Evolutionary conservation across 345 rosid species (phyloP).

Genomic region (Eucalyptus lansdowneana): DNA sequence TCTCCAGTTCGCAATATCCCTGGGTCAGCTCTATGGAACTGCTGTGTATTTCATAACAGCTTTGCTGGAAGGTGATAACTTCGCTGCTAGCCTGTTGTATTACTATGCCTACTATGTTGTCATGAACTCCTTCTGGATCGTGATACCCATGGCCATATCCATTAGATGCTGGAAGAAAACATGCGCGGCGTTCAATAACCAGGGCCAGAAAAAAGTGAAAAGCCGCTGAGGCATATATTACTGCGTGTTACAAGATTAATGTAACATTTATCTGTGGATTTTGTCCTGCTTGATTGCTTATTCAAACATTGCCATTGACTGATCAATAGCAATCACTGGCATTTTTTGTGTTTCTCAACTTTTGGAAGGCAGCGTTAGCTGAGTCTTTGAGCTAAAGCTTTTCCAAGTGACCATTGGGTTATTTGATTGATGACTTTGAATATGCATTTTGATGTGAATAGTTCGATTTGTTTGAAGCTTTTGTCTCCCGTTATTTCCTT

Average conservation of each 20-base stretch:
- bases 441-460: background rate
- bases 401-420: background rate
- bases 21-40: constrained; percentile 91
- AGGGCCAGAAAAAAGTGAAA: constrained; percentile 38
- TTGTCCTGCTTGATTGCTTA: background rate
- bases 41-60: constrained; percentile 72
- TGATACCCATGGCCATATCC: constrained; percentile 53
- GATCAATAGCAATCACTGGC: background rate
- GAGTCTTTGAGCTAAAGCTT: background rate
- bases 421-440: background rate
- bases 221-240: constrained; percentile 5
- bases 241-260: background rate
- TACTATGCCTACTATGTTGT: constrained; percentile 59
- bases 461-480: background rate
- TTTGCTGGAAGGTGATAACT: constrained; percentile 73
- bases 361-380: background rate
- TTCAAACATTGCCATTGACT: background rate
- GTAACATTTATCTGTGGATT: background rate
- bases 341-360: background rate
- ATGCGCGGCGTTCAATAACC: constrained; percentile 22
- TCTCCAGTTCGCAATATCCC: constrained; percentile 74
- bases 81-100: constrained; percentile 42
- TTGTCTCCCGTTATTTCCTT: background rate
- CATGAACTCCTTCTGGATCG: constrained; percentile 65
- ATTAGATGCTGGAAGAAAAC: constrained; percentile 78